Conservation (phyloP, 192 early-diverging fungal genomes). For the Backusella australiensis region DNA sequence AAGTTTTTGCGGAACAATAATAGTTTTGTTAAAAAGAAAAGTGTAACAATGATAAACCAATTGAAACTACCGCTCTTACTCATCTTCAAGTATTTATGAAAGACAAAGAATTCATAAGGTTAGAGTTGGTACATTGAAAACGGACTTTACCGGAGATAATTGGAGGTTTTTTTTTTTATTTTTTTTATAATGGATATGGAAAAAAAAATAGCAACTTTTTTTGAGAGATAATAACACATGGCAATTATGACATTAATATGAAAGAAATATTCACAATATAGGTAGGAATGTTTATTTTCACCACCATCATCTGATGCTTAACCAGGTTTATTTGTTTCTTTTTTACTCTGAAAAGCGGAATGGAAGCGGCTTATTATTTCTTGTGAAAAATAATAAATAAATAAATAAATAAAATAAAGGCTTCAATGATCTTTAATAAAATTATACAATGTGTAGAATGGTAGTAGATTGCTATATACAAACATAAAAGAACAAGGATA, state of each 20-base stretch:
- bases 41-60: slow-evolving; percentile 1
- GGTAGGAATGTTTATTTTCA: background rate
- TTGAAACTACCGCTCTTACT: background rate
- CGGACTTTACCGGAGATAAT: background rate
- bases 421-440: background rate
- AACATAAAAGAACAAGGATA: background rate
- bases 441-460: background rate
- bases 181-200: too few relatives aligned
- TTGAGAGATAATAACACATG: background rate
- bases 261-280: background rate
- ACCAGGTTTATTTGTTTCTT: slow-evolving; percentile 4
- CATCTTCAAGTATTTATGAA: background rate
- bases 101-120: slow-evolving; percentile 6
- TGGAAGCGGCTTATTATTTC: background rate
- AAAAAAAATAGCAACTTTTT: background rate
- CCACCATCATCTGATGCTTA: background rate
- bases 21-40: slow-evolving; percentile 2
- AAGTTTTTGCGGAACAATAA: slow-evolving; percentile 5
- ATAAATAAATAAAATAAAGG: background rate
- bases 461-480: background rate
- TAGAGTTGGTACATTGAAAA: slow-evolving; percentile 2
- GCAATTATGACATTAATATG: slow-evolving; percentile 1
- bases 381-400: background rate
- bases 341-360: background rate
- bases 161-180: background rate